Conservation (phyloP, 768 basidiomycete genomes). For the Tephrocybe sp. region DNA sequence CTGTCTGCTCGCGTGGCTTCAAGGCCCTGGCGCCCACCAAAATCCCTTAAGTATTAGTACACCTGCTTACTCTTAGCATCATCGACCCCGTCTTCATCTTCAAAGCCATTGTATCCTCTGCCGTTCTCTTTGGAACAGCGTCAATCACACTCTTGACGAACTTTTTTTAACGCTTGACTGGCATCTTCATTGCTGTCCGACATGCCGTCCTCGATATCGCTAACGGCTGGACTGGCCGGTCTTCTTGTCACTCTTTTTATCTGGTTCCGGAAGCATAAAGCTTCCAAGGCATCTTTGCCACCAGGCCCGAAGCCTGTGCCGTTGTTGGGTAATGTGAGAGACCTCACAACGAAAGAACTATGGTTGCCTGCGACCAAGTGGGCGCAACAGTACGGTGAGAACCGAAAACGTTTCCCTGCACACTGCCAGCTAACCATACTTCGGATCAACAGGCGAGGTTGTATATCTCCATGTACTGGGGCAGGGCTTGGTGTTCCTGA, state of each 20-base stretch:
- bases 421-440: slow-evolving; percentile 7
- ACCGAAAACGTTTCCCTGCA: not conserved
- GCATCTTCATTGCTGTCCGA: slow-evolving; percentile 8
- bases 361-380: slow-evolving; percentile 63
- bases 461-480: slow-evolving; percentile 66
- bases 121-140: not conserved
- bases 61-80: slow-evolving; percentile 5
- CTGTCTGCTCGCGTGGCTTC: slow-evolving; percentile 17
- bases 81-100: slow-evolving; percentile 4
- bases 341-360: slow-evolving; percentile 58
- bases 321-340: slow-evolving; percentile 59
- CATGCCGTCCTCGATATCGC: slow-evolving; percentile 23
- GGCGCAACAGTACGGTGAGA: slow-evolving; percentile 62
- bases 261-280: slow-evolving; percentile 43
- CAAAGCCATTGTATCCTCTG: not conserved
- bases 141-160: not conserved
- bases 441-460: slow-evolving; percentile 49
- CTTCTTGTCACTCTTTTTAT: slow-evolving; percentile 38
- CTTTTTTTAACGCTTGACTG: not conserved
- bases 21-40: slow-evolving; percentile 15
- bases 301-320: slow-evolving; percentile 70
- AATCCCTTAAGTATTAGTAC: slow-evolving; percentile 18
- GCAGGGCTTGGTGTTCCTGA: slow-evolving; percentile 66
- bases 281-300: slow-evolving; percentile 44
- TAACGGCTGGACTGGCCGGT: slow-evolving; percentile 31